These are phyloP conservation scores for Picea abies DNA, from an alignment of 83 land plant genomes.

Conservation along the genomic window DNA sequence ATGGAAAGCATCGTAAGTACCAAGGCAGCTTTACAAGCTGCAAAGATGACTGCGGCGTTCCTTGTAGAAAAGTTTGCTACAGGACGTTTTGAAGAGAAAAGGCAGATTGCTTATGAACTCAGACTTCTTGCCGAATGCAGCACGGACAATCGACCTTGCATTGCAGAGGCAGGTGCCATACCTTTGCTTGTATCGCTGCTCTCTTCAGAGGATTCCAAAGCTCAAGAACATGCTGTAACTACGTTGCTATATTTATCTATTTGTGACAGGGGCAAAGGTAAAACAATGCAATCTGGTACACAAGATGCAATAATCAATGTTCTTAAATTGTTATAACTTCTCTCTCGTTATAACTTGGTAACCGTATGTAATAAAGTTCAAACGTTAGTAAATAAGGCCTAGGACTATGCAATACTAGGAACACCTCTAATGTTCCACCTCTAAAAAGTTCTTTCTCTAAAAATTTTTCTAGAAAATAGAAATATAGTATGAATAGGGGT, in stretches of 20 bases:
- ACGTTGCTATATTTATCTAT: conserved; percentile 70
- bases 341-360: no score
- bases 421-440: no score
- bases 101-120: conserved; percentile 51
- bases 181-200: conserved; percentile 54
- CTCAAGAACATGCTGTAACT: conserved; percentile 72
- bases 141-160: conserved; percentile 43
- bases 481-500: no score
- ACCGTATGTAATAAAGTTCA: no score
- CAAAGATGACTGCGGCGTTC: conserved; percentile 21
- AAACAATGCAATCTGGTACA: conserved; percentile 51
- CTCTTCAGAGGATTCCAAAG: conserved; percentile 37
- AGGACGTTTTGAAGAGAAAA: conserved; percentile 32
- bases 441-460: no score
- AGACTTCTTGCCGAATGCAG: conserved; percentile 59
- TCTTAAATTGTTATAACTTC: neutral
- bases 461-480: no score
- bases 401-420: no score
- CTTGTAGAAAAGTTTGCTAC: neutral
- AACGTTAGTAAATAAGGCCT: no score
- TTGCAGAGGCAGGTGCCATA: conserved; percentile 64
- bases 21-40: neutral
- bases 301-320: conserved; percentile 35
- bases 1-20: conserved; percentile 23
- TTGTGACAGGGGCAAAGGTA: conserved; percentile 31